Base-by-base conservation (phyloP, 2,329 filamentous ascomycete genomes). In the Scytalidium lignicola region DNA sequence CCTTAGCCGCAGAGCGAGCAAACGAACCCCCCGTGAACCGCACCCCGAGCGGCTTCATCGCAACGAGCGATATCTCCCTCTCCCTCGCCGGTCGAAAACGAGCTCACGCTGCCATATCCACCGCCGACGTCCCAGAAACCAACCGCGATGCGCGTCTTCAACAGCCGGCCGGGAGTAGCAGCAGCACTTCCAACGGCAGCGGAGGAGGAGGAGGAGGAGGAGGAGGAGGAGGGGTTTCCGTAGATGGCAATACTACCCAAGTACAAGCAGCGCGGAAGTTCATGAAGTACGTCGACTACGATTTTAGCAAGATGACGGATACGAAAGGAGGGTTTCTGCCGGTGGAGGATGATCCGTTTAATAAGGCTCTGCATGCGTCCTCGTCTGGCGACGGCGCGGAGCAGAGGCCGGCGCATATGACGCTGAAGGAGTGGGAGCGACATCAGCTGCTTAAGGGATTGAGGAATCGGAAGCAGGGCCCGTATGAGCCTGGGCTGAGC, bases 221-320 rank as follows among this genome's bases (percentile, higher is more conserved):
- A 21, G 41, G 47, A 7, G 55, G 49, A 10, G 56, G 58, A n/a
- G n/a, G n/a, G n/a, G n/a, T n/a, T n/a, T n/a, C n/a, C n/a, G n/a
- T n/a, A n/a, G n/a, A n/a, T n/a, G n/a, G n/a, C n/a, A n/a, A n/a
- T n/a, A n/a, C n/a, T 7, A 57, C 4, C n/a, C 32, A 58, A 7
- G 83, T 95, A 44, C 83, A 83, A 48, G 86, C 92, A 1, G 88
- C 89, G 37, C 81, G 84, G 62, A 96, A 95, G 63, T 96, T 97
- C 58, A 83, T 88, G 52, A 92, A 93, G 66, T 97, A 87, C 65
- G 91, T 99, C 62, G 93, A 99, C 64, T 97, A 96, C 71, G 93
- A 99, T 67, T 93, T 99, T 70, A 92, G 88, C 65, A 87, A 92
- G 70, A 97, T 99, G 90, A 95, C 86, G 6, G 93, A 99, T 67